Conservation (phyloP, 2,329 filamentous ascomycete genomes). For the Coniochaeta sp. region DNA sequence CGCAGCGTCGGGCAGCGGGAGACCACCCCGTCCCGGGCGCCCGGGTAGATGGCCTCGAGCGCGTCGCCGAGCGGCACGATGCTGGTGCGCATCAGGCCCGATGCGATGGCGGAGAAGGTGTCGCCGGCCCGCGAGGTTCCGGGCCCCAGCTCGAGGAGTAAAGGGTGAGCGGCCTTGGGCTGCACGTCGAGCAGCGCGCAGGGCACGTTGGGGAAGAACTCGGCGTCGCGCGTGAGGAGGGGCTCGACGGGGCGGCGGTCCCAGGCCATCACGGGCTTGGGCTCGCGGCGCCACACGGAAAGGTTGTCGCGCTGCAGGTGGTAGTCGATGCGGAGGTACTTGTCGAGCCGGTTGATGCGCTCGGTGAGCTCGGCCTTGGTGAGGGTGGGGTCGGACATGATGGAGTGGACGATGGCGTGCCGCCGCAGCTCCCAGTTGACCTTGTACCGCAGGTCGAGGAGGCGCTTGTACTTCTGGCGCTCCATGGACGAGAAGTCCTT, state of each 20-base stretch:
- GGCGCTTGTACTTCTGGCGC: background rate
- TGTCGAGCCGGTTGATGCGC: slow-evolving; percentile 23
- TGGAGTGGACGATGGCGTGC: slow-evolving; percentile 9
- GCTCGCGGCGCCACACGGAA: slow-evolving; percentile 39
- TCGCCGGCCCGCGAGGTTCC: slow-evolving; percentile 34
- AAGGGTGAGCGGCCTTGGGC: slow-evolving; percentile 44
- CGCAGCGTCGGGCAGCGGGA: slow-evolving; percentile 44
- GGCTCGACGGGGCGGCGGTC: slow-evolving; percentile 68
- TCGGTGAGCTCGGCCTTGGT: slow-evolving; percentile 23
- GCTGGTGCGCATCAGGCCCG: slow-evolving; percentile 28
- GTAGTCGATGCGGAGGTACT: slow-evolving; percentile 27
- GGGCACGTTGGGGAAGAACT: slow-evolving; percentile 59
- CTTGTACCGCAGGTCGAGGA: slow-evolving; percentile 9
- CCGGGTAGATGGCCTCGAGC: slow-evolving; percentile 50
- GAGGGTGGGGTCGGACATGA: slow-evolving; percentile 25
- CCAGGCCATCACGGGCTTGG: slow-evolving; percentile 54
- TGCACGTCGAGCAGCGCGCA: slow-evolving; percentile 60
- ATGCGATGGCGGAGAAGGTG: slow-evolving; percentile 44
- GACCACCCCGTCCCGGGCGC: slow-evolving; percentile 48
- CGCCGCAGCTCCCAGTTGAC: slow-evolving; percentile 8
- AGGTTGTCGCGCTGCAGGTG: slow-evolving; percentile 43
- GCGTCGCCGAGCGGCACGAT: slow-evolving; percentile 29
- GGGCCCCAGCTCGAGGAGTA: slow-evolving; percentile 39
- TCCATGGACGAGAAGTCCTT: slow-evolving; percentile 6
- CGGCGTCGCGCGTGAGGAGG: slow-evolving; percentile 45